Base-by-base conservation (phyloP, 129 eudicot species). In the Artemisia tridentata region DNA sequence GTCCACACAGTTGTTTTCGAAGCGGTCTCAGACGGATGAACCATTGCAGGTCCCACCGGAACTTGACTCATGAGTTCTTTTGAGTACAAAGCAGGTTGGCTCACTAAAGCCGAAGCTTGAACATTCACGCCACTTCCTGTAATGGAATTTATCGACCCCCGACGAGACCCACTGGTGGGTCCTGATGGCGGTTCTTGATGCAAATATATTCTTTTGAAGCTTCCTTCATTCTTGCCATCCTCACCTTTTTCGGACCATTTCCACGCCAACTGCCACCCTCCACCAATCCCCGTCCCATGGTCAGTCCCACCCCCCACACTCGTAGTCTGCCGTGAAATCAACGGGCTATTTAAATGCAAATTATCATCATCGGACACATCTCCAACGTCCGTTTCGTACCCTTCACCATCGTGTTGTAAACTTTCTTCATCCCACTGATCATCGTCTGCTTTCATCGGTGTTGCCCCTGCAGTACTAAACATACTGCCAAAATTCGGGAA, bases 221-320 rank as follows among this genome's bases (percentile, higher is more conserved):
- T 84, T 4, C 88, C 84, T 76, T 78, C 86, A 56, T 69, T 85
- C 77, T 79, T 73, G 16, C 91, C 96, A 49, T 80, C 88, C 47
- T 88, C 86, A 13, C 83, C 95, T 81, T 72, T 77, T 73, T 86
- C 91, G 0, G 82, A 56, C 84, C 88, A 85, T 56, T 75, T 83
- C 88, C 86, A 88, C 20, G 88, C 91, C 72, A 88, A 62, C 57
- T 88, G 91, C 95, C 95, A 88, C 31, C 95, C 95, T 6, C 96
- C 96, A 54, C 96, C 96, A 20, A 88, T 88, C 20, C 84, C 96
- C 70, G 55, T 88, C 50, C 86, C 72, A 25, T 78, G 52, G 31
- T 59, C 58, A 3, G 71, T 80, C 34, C 73, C 88, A 16, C 80
- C 87, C 78, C 43, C 96, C 78, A 78, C 10, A 81, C 81, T 81